Base-by-base conservation (phyloP, 208 protist species). In the Trypanosoma lewisi region DNA sequence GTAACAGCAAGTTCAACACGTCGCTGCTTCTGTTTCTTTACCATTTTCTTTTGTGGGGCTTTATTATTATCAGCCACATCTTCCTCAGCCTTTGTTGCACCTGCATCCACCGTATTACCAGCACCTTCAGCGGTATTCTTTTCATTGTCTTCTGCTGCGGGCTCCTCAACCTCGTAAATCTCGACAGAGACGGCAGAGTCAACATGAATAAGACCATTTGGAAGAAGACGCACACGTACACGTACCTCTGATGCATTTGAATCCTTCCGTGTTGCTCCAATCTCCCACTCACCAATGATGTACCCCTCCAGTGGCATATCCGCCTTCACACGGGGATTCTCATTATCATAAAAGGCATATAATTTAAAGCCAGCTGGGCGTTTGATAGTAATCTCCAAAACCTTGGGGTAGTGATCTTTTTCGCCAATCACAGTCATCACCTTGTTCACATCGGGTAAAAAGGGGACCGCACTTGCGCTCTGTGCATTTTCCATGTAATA, bases 361-460 rank as follows among this genome's bases (percentile, higher is more conserved):
- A 97, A 49, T 67, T 87, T 91, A 60, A 93, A 87, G 27, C 79
- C 51, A 17, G 77, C 81, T 34, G 39, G 56, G 47, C 75, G 74
- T 14, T 82, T 80, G 52, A 94, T 78, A 34, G 82, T 88, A 41
- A 97, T 78, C 48, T 96, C 90, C 48, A 94, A 60, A 53, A 93
- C 63, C 65, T 94, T 91, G 9, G 85, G 84, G 58, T 79, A 92
- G 59, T 64, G 68, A 72, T 89, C 82, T 4, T 75, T 74, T 0
- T 73, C 63, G 21, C 74, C 77, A 9, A 91, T 70, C 28, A 94
- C 67, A 36, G 69, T 75, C 33, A 95, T 78, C 9, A 91, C 78
- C 73, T 96, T 93, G 72, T 96, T 96, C 25, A 91, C 75, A 27
- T 93, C 80, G 23, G 87, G 84, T 34, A 95, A 54, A 75, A 96